A percentile compares a stretch with the other conserved stretches of the same genome.
Evolutionary conservation across 1,284 basidiomycete species (phyloP).

Genomic region (Omphalotus olearius): DNA sequence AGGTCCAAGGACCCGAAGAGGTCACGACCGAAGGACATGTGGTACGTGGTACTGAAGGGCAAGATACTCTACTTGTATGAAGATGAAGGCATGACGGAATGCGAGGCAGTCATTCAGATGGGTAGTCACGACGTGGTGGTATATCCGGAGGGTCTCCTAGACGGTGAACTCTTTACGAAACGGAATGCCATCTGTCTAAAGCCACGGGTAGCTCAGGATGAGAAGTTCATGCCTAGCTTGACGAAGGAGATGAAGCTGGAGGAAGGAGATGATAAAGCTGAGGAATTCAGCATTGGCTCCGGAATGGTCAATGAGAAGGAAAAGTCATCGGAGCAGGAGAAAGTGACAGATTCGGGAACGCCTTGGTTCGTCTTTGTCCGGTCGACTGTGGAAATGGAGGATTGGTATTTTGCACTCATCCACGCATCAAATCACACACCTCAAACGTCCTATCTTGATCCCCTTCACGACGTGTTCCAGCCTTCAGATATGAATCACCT

Average conservation of each 20-base stretch:
- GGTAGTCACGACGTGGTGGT: constrained; percentile 70
- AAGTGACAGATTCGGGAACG: constrained; percentile 41
- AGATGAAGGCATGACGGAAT: constrained; percentile 83
- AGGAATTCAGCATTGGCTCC: constrained; percentile 23
- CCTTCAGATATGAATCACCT: constrained; percentile 81
- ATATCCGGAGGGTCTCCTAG: constrained; percentile 67
- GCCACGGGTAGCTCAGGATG: constrained; percentile 36
- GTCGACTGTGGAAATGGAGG: constrained; percentile 85
- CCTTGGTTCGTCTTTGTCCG: constrained; percentile 92
- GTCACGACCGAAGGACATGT: constrained; percentile 81
- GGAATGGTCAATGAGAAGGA: constrained; percentile 44
- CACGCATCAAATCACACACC: constrained; percentile 63
- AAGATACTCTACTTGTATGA: constrained; percentile 89
- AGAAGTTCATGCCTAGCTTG: constrained; percentile 42
- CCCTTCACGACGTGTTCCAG: constrained; percentile 65
- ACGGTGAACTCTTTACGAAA: constrained; percentile 87
- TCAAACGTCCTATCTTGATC: constrained; percentile 50
- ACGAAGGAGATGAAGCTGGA: constrained; percentile 50
- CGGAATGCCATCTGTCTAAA: constrained; percentile 82
- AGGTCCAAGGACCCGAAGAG: constrained; percentile 76
- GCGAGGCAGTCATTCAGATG: constrained; percentile 81
- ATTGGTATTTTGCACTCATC: constrained; percentile 92
- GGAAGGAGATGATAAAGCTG: constrained; percentile 34
- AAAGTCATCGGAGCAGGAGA: constrained; percentile 39
- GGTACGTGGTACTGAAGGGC: constrained; percentile 86